Conservation (phyloP, 805 yeast genomes). For the Hemisphaericaspora nanyangensis region DNA sequence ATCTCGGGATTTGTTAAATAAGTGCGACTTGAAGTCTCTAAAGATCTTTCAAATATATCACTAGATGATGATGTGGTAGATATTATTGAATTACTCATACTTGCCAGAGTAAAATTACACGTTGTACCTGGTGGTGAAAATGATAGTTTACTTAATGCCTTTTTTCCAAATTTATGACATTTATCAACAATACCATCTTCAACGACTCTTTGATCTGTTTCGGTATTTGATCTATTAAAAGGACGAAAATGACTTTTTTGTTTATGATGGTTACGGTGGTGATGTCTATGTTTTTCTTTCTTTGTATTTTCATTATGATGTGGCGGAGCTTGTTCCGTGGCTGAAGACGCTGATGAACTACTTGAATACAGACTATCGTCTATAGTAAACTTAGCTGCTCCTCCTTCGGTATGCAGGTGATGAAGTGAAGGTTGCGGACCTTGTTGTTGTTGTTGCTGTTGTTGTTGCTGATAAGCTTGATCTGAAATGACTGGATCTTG, state of each 20-base stretch:
- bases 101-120: background rate
- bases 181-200: background rate
- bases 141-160: conserved; percentile 5
- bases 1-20: conserved; percentile 8
- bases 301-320: background rate
- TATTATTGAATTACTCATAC: conserved; percentile 1
- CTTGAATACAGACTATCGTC: background rate
- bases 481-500: too few species aligned
- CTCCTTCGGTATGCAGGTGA: background rate
- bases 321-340: too few species aligned
- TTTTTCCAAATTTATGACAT: conserved; percentile 6
- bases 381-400: background rate
- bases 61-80: conserved; percentile 4
- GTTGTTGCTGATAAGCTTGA: too few species aligned
- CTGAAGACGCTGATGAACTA: background rate
- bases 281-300: background rate
- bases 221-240: too few species aligned
- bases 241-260: background rate
- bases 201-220: too few species aligned
- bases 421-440: background rate
- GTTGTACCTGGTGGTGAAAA: conserved; percentile 2
- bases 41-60: conserved; percentile 13
- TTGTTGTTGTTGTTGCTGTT: too few species aligned
- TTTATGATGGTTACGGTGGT: background rate
- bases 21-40: conserved; percentile 2